Evolutionary conservation across 2,329 filamentous ascomycete genomes (phyloP), one percentile per base, ranked within the genome.

Genomic region (Xylariaceae sp.): DNA sequence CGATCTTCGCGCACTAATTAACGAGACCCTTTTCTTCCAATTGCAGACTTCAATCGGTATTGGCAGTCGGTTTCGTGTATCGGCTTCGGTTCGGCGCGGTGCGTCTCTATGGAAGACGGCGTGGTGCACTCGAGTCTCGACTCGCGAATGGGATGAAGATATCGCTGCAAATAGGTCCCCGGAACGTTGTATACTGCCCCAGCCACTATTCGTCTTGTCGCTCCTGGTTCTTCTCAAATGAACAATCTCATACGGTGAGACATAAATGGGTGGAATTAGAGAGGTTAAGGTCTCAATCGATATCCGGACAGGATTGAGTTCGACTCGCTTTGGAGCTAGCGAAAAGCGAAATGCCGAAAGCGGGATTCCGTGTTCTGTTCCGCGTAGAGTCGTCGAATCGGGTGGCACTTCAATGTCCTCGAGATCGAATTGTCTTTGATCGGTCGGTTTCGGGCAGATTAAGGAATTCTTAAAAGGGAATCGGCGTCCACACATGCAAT

Each of bases 341-440:
- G 30, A 40, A 42, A 53, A 19, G 52, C 51, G 30, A 40, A 42
- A 53, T 31, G 44, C 37, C 53, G 43, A 35, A 42, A 50, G 42
- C 40, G 53, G 41, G 51, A 53, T 48, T 48, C 39, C 43, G 51
- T 45, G 19, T 54, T 34, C 41, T 40, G 51, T 53, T 53, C 50
- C 49, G 50, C 46, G 45, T 49, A 7, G 29, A 32, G 41, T 47
- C 34, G 45, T 56, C 30, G 54, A 44, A 50, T 50, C 54, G 57
- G 53, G 57, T 56, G 48, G 50, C 57, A 58, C 54, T 45, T 32
- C 47, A 49, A 57, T 49, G 12, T 52, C 51, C 61, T 61, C 51
- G 57, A 57, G 60, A 61, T 61, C 55, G 54, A 54, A 50, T 57
- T 19, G 54, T 61, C 54, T 62, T 51, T 60, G 55, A 52, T 58